A percentile compares a stretch with the other conserved stretches of the same genome.
These are phyloP conservation scores for Spathaspora arborariae DNA, from an alignment of 805 yeast genomes.

Conservation along the genomic window DNA sequence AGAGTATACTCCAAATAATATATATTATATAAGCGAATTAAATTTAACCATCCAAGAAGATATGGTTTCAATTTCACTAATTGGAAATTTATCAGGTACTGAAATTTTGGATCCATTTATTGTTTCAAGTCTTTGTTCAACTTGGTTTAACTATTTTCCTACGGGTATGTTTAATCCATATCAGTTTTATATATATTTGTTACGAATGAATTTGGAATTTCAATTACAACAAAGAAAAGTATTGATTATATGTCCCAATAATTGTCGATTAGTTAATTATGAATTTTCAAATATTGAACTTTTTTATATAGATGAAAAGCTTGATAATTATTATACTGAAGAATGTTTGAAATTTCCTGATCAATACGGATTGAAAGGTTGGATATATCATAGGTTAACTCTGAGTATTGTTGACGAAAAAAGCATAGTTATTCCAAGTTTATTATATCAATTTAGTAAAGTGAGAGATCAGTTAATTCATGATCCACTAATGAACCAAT, in stretches of 20 bases:
- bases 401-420: neutral
- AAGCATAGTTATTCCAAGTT: neutral
- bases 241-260: conserved; percentile 6
- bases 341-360: conserved; percentile 3
- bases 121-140: conserved; percentile 1
- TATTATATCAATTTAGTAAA: neutral
- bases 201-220: conserved; percentile 7
- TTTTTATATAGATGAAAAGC: conserved; percentile 4
- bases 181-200: conserved; percentile 8
- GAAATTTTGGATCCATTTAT: conserved; percentile 10
- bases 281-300: conserved; percentile 8
- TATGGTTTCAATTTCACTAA: conserved; percentile 6
- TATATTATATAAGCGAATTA: conserved; percentile 9
- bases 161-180: conserved; percentile 9
- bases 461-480: conserved; percentile 1
- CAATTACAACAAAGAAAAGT: conserved; percentile 5
- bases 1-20: conserved; percentile 5
- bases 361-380: conserved; percentile 9
- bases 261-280: neutral
- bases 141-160: conserved; percentile 8
- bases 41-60: conserved; percentile 3
- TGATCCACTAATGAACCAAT: conserved; percentile 4
- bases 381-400: conserved; percentile 3
- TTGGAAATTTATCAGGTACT: conserved; percentile 5
- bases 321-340: conserved; percentile 3